Percentiles rank a stretch among this genome's conserved stretches.
Evolutionary conservation across 495 filamentous ascomycete genomes (phyloP).

Genomic region (Aspergillus diversus): DNA sequence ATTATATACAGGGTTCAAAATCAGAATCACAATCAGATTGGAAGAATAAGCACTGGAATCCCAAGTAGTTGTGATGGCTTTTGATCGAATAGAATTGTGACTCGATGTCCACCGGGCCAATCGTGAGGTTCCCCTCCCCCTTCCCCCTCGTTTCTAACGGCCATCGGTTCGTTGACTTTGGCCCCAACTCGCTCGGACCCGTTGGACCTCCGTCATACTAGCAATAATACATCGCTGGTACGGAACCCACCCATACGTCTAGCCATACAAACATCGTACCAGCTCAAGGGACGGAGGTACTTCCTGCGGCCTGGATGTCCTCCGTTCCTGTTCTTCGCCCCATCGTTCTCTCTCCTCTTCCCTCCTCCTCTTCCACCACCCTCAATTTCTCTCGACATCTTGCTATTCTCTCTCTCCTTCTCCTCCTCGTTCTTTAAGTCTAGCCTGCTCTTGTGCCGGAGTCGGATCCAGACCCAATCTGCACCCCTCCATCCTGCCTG

Average conservation of each 20-base stretch:
- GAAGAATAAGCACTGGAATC: neutral
- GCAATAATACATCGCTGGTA: constrained; percentile 7
- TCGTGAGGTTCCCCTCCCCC: neutral
- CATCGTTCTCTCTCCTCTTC: constrained; percentile 18
- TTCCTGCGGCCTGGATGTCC: constrained; percentile 15
- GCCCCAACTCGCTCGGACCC: constrained; percentile 21
- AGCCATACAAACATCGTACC: constrained; percentile 1
- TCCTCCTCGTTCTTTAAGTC: constrained; percentile 8
- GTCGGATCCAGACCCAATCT: constrained; percentile 6
- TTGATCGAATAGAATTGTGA: neutral
- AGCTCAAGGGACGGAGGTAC: neutral
- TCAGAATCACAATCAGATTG: neutral
- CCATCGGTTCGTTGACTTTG: constrained; percentile 6
- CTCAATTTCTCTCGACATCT: constrained; percentile 2
- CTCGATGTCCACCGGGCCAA: constrained; percentile 1
- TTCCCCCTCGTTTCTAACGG: constrained; percentile 14
- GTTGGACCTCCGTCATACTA: constrained; percentile 14
- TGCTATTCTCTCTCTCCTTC: constrained; percentile 7
- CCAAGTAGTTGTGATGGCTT: neutral
- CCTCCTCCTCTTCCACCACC: constrained; percentile 10
- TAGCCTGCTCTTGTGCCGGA: constrained; percentile 7
- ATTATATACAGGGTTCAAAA: neutral
- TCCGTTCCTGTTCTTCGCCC: constrained; percentile 14
- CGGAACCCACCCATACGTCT: neutral
- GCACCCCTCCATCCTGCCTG: constrained; percentile 1